A percentile compares a stretch with the other conserved stretches of the same genome.
Conservation (phyloP, 441 rosid genomes). For the Arabidopsis hybrid region DNA sequence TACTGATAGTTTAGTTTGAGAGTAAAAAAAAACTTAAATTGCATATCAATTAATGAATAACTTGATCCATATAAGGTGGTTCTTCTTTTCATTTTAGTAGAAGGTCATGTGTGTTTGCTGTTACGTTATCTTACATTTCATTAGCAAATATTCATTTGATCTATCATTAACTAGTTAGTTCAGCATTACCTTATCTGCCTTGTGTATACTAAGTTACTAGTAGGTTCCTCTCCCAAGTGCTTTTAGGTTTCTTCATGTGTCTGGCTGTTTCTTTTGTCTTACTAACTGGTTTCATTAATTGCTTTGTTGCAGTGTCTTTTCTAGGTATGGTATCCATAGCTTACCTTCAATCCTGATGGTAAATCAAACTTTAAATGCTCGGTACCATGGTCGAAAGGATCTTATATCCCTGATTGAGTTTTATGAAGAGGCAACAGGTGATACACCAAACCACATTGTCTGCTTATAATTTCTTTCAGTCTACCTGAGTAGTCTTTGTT, state of each 20-base stretch:
- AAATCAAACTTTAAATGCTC: slow-evolving; percentile 63
- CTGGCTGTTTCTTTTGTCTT: neutral
- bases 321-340: slow-evolving; percentile 81
- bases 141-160: neutral
- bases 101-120: neutral
- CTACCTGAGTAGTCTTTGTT: neutral
- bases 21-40: neutral
- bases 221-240: slow-evolving; percentile 2
- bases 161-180: neutral
- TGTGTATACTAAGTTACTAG: neutral
- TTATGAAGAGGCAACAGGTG: slow-evolving; percentile 76
- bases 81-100: neutral
- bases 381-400: slow-evolving; percentile 64
- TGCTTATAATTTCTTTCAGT: slow-evolving; percentile 4
- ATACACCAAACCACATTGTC: neutral
- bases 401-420: slow-evolving; percentile 66
- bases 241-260: neutral
- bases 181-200: neutral
- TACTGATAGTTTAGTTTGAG: neutral
- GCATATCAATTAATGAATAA: neutral
- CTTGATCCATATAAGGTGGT: neutral
- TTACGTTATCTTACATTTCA: neutral
- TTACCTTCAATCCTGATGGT: slow-evolving; percentile 73
- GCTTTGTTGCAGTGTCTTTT: slow-evolving; percentile 65
- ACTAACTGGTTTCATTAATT: neutral